Evolutionary conservation across 805 yeast genomes (phyloP), one percentile per base, ranked within the genome.

Genomic region (Helenozyma baotianmanensis): DNA sequence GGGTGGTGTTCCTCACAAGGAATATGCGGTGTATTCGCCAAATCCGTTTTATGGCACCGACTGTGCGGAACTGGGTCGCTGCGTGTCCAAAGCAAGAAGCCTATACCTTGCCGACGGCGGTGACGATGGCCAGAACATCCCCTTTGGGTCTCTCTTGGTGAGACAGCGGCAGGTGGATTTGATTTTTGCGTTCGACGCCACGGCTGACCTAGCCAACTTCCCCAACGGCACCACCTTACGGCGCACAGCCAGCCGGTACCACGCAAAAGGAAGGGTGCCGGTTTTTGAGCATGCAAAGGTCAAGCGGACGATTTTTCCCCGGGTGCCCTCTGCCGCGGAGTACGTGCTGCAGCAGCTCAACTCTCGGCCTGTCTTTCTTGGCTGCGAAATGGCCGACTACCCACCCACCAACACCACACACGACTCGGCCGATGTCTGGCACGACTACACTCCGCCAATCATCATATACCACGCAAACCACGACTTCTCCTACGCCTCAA

Each of bases 21-120:
- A 78, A 45, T 77, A 72, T 52, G 85, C 84, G 0, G 46, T 77
- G 2, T 68, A 62, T 38, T 67, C 78, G 2, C 85, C 84, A 1
- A 80, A 78, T 38, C 85, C 87, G 2, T 80, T 80, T 47, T 68
- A 59, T 39, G 33, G 30, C 11, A 14, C 30, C 2, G 12, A 9
- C 11, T 12, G 27, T 11, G 7, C 36, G 2, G 24, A 33, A 19
- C n/a, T n/a, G n/a, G 42, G 37, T 47, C 32, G 58, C 51, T 8
- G 48, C 45, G 24, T 38, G 24, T 9, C 42, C 7, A 9, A 32
- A 19, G 19, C 34, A 45, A 23, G 46, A 49, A n/a, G 48, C 50
- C 22, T 64, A 19, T 61, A 56, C 33, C 39, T 64, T 14, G 68
- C 55, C 1, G 76, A 71, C 47, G 76, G 76, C 1, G 76, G 76